Percentiles rank a stretch among this genome's conserved stretches.
Evolutionary conservation across 2,329 filamentous ascomycete species (phyloP).

Genomic region (Dactylellina leptospora): DNA sequence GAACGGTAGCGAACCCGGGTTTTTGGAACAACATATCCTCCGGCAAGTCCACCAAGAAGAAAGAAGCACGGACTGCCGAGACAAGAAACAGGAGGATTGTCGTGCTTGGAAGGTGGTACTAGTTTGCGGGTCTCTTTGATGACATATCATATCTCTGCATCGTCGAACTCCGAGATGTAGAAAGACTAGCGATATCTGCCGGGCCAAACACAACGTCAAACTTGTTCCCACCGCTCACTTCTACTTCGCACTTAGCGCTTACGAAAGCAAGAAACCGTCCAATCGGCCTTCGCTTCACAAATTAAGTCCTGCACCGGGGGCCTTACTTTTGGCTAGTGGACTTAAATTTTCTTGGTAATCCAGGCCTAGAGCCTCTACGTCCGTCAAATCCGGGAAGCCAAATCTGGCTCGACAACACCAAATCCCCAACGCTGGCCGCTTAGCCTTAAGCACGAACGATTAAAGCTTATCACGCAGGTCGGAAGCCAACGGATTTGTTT

Average conservation of each 20-base stretch:
- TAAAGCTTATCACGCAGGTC: background rate
- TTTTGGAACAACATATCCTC: slow-evolving; percentile 5
- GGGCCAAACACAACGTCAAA: background rate
- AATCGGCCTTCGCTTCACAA: slow-evolving; percentile 18
- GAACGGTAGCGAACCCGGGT: background rate
- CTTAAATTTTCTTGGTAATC: slow-evolving; percentile 17
- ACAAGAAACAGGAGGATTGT: background rate
- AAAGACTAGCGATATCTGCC: background rate
- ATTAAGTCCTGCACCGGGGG: slow-evolving; percentile 60
- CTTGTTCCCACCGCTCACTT: slow-evolving; percentile 1
- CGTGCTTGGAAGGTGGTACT: background rate
- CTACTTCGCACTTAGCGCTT: slow-evolving; percentile 15
- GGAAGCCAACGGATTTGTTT: slow-evolving; percentile 6
- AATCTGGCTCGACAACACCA: slow-evolving; percentile 24
- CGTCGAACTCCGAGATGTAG: too few species aligned
- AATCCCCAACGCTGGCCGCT: slow-evolving; percentile 10
- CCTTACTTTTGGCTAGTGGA: slow-evolving; percentile 21
- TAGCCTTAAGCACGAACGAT: background rate
- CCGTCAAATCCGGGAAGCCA: slow-evolving; percentile 7
- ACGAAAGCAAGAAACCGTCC: slow-evolving; percentile 16
- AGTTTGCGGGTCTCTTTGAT: background rate
- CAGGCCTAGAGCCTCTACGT: background rate
- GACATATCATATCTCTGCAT: slow-evolving; percentile 1
- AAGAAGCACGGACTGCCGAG: background rate
- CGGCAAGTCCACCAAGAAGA: background rate